Base-by-base conservation (phyloP, 352 stramenopile species). In the Phytophthora macrochlamydospora region DNA sequence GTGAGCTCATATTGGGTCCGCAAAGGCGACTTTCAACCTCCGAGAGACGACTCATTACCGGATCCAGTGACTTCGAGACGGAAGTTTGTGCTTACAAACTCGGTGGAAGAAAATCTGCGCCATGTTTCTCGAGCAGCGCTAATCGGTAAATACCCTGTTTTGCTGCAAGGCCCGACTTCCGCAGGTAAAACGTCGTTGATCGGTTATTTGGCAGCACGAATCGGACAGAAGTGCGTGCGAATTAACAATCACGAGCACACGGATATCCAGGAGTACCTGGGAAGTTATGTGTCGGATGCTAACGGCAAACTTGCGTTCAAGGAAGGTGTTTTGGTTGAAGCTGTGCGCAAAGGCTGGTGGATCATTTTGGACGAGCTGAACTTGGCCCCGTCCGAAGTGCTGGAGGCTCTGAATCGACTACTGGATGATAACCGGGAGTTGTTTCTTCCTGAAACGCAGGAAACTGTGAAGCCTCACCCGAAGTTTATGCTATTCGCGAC, bases 181-280 rank as follows among this genome's bases (percentile, higher is more conserved):
- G 97, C 96, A 9, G 98, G 98, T 56, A 99, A 99, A 78, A 99
- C 98, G 18, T 99, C 97, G 18, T 79, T 99, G 37, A 98, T 99
- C 42, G 90, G 97, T 56, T 99, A 99, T 83, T 75, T 99, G 32
- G 98, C 98, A 12, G 97, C 97, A 14, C 87, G 92, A 42, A 95
- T 98, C 50, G 98, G 98, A 6, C 96, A 99, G 69, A 94, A 97
- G 53, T 99, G 98, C 67, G 94, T 99, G 5, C 92, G 98, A 43
- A 99, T 99, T 62, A 99, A 99, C 79, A 99, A 99, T 79, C 98
- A 99, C 77, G 98, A 99, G 59, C 97, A 99, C 77, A 99, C 98
- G 5, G 98, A 99, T 73, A 97, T 99, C 51, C 97, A 99, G 59
- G 98, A 99, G 75, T 99, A 99, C 75, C 95, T 99, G 4, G 98